Evolutionary conservation across 1,139 yeast genomes (phyloP).

Genomic region (Geotrichum histeridarum): DNA sequence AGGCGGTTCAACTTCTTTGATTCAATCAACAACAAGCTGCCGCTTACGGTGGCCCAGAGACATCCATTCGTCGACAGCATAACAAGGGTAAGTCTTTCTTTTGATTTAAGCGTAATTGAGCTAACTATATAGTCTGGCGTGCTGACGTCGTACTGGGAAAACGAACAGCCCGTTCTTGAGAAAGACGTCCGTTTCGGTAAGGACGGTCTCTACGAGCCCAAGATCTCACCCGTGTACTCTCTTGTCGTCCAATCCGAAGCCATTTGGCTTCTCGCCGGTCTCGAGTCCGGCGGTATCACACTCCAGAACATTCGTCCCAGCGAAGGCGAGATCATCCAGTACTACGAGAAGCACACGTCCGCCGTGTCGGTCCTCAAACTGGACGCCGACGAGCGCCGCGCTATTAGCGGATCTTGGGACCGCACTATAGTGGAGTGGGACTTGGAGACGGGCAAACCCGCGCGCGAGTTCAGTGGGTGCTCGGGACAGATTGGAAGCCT

Average conservation of each 20-base stretch:
- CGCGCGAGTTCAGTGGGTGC: conserved; percentile 43
- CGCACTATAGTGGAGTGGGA: conserved; percentile 71
- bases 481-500: conserved; percentile 77
- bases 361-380: conserved; percentile 70
- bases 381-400: conserved; percentile 53
- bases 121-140: conserved; percentile 55
- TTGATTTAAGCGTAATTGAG: neutral
- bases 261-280: conserved; percentile 79
- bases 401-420: conserved; percentile 91
- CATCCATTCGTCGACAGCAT: conserved; percentile 86
- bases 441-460: conserved; percentile 61
- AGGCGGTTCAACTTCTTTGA: conserved; percentile 82
- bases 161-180: conserved; percentile 70
- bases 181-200: conserved; percentile 44
- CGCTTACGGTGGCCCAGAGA: conserved; percentile 84
- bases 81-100: conserved; percentile 37
- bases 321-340: conserved; percentile 79
- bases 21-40: conserved; percentile 84
- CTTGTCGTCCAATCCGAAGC: conserved; percentile 80
- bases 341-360: conserved; percentile 64
- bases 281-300: conserved; percentile 72
- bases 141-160: conserved; percentile 85
- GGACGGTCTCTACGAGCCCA: conserved; percentile 37
- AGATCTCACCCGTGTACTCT: conserved; percentile 77
- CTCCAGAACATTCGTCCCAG: conserved; percentile 75